Conservation (phyloP, 2,329 filamentous ascomycete genomes). For the Amauroascus niger region DNA sequence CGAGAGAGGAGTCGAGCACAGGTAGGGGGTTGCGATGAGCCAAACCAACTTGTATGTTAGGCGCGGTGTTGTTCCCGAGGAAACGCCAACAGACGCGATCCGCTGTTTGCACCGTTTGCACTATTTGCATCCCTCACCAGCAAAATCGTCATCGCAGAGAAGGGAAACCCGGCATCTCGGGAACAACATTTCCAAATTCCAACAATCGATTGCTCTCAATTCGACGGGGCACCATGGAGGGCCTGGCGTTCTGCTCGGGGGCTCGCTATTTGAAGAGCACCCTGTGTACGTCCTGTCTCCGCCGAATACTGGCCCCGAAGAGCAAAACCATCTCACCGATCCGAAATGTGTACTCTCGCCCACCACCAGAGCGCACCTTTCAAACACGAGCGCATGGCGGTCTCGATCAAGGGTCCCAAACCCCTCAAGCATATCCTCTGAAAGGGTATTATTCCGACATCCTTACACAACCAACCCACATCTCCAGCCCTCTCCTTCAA, state of each 20-base stretch:
- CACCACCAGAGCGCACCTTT: slow-evolving; percentile 2
- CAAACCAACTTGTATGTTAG: too few species aligned
- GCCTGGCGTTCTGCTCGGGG: slow-evolving; percentile 1
- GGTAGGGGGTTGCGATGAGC: background rate
- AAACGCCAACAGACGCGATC: slow-evolving; percentile 15
- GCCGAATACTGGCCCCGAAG: background rate
- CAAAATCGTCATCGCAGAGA: background rate
- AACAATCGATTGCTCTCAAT: background rate
- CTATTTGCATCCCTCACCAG: too few species aligned
- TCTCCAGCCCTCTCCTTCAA: slow-evolving; percentile 4
- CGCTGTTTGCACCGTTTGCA: slow-evolving; percentile 33
- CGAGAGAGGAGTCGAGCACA: background rate
- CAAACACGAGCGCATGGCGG: background rate
- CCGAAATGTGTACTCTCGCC: background rate
- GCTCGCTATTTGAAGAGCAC: background rate
- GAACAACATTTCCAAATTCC: background rate
- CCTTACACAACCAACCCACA: slow-evolving; percentile 25
- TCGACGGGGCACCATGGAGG: slow-evolving; percentile 11
- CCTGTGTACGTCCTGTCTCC: slow-evolving; percentile 9
- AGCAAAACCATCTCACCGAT: slow-evolving; percentile 1
- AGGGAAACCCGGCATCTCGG: background rate
- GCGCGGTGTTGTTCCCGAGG: too few species aligned
- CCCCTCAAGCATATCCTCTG: slow-evolving; percentile 32
- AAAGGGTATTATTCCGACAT: slow-evolving; percentile 39
- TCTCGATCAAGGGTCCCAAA: background rate